phyloP scores from a whole-genome alignment of 192 early-diverging fungal species.

The Gamsiella multidivaricata region DNA sequence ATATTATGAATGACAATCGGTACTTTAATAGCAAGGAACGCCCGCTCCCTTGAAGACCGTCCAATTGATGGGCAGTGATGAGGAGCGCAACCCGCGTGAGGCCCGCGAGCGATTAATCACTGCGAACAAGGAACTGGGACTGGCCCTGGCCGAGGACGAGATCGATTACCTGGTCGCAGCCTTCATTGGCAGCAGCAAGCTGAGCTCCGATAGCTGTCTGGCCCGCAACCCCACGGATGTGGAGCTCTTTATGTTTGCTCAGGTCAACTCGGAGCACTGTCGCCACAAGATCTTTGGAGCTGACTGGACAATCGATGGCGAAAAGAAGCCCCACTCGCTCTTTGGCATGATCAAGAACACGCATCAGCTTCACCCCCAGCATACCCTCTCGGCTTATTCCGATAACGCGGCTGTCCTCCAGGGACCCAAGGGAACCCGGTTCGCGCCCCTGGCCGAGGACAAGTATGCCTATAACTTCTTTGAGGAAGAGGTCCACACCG shows the following conservation, averaged over 20 bases:
- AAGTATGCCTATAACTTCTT: slow-evolving; percentile 69
- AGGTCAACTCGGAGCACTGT: slow-evolving; percentile 99
- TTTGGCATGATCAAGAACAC: slow-evolving; percentile 98
- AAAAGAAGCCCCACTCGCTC: slow-evolving; percentile 80
- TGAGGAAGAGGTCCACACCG: slow-evolving; percentile 85
- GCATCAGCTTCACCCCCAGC: slow-evolving; percentile 80
- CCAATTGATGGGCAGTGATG: slow-evolving; percentile 49
- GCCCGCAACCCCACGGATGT: slow-evolving; percentile 96
- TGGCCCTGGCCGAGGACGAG: slow-evolving; percentile 96
- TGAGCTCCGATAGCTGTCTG: slow-evolving; percentile 59
- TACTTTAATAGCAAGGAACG: slow-evolving; percentile 58
- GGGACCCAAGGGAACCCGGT: slow-evolving; percentile 73
- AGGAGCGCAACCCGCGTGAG: slow-evolving; percentile 40
- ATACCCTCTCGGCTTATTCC: slow-evolving; percentile 95
- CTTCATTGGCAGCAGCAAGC: slow-evolving; percentile 69
- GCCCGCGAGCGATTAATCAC: slow-evolving; percentile 72
- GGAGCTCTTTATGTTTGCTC: slow-evolving; percentile 99
- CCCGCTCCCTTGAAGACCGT: slow-evolving; percentile 69
- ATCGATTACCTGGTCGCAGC: slow-evolving; percentile 94
- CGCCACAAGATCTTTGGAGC: slow-evolving; percentile 99
- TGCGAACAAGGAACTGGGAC: slow-evolving; percentile 91
- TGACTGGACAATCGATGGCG: slow-evolving; percentile 96
- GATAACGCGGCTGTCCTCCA: slow-evolving; percentile 98
- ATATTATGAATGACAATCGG: too few species aligned
- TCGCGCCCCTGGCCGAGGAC: slow-evolving; percentile 59